Conservation (phyloP, 1,284 basidiomycete genomes). For the Ustilago shanxiensis region DNA sequence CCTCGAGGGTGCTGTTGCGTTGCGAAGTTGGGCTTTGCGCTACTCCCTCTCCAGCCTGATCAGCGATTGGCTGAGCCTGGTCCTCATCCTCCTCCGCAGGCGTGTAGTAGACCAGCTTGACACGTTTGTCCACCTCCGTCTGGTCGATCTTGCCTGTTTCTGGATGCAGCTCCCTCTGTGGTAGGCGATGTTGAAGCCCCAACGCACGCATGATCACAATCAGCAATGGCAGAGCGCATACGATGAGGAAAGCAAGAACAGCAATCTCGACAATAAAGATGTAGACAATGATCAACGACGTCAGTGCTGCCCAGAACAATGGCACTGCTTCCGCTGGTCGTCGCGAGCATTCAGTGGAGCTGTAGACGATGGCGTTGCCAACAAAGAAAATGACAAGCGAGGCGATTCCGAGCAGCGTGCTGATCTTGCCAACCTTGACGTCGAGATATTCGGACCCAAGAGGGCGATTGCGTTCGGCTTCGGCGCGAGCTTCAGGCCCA, state of each 20-base stretch:
- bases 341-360: conserved; percentile 53
- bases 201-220: conserved; percentile 55
- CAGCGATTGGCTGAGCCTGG: background rate
- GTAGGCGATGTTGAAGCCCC: conserved; percentile 44
- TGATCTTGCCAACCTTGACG: conserved; percentile 42
- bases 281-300: conserved; percentile 56
- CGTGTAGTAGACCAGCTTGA: conserved; percentile 56
- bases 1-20: background rate
- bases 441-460: conserved; percentile 56
- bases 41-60: background rate
- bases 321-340: conserved; percentile 53
- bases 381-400: conserved; percentile 59
- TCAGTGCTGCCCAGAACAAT: conserved; percentile 54
- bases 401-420: conserved; percentile 54
- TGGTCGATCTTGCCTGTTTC: conserved; percentile 58
- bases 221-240: conserved; percentile 59
- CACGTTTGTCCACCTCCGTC: conserved; percentile 51
- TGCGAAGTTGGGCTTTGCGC: background rate
- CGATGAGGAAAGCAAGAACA: conserved; percentile 52
- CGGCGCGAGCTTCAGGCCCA: conserved; percentile 42
- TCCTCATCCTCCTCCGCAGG: conserved; percentile 48
- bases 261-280: conserved; percentile 58
- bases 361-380: conserved; percentile 62
- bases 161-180: conserved; percentile 47
- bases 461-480: conserved; percentile 48